Percentiles rank a stretch among this genome's conserved stretches.
Conservation (phyloP, 2,329 filamentous ascomycete species). For the Aspergillus proliferans region DNA sequence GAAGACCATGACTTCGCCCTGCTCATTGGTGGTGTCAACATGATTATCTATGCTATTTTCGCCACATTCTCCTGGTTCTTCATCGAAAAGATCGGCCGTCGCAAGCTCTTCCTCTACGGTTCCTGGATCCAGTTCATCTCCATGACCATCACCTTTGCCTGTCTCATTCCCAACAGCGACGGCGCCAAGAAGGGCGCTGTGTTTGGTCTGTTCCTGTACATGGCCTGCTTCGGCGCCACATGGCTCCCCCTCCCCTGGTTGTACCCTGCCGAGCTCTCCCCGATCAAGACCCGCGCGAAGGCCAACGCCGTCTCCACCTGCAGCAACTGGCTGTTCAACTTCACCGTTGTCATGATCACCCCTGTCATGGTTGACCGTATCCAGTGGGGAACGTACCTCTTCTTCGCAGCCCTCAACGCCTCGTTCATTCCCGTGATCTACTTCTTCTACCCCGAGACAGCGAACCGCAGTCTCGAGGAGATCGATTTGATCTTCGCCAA, state of each 20-base stretch:
- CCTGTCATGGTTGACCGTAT: constrained; percentile 37
- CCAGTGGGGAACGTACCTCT: constrained; percentile 39
- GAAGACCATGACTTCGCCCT: constrained; percentile 38
- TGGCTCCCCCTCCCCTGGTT: constrained; percentile 60
- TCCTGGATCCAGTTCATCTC: constrained; percentile 33
- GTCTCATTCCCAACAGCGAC: constrained; percentile 26
- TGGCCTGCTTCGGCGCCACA: constrained; percentile 61
- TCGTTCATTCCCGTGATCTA: constrained; percentile 48
- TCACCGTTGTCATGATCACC: constrained; percentile 48
- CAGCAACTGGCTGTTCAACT: constrained; percentile 53
- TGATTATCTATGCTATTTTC: constrained; percentile 41
- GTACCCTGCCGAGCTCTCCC: constrained; percentile 47
- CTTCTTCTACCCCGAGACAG: constrained; percentile 51
- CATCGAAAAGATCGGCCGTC: constrained; percentile 45
- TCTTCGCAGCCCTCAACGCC: constrained; percentile 38
- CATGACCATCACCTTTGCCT: constrained; percentile 36
- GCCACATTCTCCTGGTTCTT: constrained; percentile 44
- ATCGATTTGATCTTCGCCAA: constrained; percentile 42
- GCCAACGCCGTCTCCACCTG: constrained; percentile 51
- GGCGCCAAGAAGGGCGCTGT: constrained; percentile 33
- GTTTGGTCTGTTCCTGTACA: constrained; percentile 63
- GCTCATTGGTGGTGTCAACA: constrained; percentile 49
- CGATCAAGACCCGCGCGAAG: constrained; percentile 51
- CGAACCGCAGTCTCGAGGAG: constrained; percentile 39
- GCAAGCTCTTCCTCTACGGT: constrained; percentile 37